A percentile compares a stretch with the other conserved stretches of the same genome.
Conservation (phyloP, 1,284 basidiomycete species). For the Cutaneotrichosporon sp. region DNA sequence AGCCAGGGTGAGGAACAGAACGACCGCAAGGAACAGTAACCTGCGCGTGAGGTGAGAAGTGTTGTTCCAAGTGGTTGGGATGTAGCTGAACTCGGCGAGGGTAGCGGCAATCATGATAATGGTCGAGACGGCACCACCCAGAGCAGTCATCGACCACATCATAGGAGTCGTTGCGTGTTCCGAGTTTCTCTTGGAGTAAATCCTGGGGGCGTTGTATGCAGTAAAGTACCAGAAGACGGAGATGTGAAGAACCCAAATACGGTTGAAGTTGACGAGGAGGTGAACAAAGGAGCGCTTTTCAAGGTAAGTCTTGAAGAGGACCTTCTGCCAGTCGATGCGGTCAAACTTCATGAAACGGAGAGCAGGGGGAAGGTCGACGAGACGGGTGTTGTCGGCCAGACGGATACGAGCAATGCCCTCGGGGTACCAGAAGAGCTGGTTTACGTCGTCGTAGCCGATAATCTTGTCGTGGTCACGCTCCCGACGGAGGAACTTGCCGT, state of each 20-base stretch:
- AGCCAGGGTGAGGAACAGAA: constrained; percentile 75
- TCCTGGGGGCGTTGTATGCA: constrained; percentile 80
- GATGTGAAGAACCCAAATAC: constrained; percentile 93
- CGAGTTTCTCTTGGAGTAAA: constrained; percentile 64
- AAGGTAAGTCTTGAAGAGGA: constrained; percentile 95
- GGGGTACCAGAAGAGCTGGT: constrained; percentile 99
- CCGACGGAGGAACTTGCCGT: constrained; percentile 88
- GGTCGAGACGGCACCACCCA: constrained; percentile 84
- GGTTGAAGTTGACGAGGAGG: constrained; percentile 94
- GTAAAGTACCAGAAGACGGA: constrained; percentile 92
- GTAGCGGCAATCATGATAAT: constrained; percentile 91
- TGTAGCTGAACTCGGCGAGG: constrained; percentile 87
- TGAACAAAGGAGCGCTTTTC: constrained; percentile 93
- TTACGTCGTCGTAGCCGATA: constrained; percentile 98
- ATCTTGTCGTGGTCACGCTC: constrained; percentile 92
- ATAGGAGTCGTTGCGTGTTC: constrained; percentile 46
- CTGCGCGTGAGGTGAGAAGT: constrained; percentile 86
- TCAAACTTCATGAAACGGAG: constrained; percentile 94
- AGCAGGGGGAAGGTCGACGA: constrained; percentile 81
- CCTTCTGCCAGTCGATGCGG: constrained; percentile 86
- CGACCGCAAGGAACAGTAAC: constrained; percentile 74
- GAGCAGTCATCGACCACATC: constrained; percentile 79
- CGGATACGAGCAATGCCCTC: constrained; percentile 93
- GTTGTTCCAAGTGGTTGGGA: constrained; percentile 96
- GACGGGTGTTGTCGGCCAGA: constrained; percentile 81